Percentiles rank a stretch among this genome's conserved stretches.
Evolutionary conservation across 1,139 yeast genomes (phyloP).

Genomic region (Pichia sp.): DNA sequence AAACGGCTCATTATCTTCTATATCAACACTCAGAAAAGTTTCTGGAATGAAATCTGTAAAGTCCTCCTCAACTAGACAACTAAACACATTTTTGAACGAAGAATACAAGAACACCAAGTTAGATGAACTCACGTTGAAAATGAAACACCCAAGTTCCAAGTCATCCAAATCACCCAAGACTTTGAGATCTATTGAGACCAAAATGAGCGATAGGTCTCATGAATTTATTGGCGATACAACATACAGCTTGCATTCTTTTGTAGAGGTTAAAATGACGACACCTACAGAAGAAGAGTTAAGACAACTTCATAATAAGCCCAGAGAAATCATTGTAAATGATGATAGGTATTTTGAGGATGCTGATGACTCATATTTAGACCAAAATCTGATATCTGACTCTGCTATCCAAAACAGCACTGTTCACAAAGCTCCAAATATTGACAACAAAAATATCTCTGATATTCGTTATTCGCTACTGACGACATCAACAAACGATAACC

Average conservation of each 20-base stretch:
- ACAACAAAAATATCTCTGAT: constrained; percentile 14
- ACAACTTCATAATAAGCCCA: background rate
- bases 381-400: constrained; percentile 6
- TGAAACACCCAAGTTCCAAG: background rate
- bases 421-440: constrained; percentile 22
- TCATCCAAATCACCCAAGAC: background rate
- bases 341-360: constrained; percentile 22
- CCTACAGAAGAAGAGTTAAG: constrained; percentile 18
- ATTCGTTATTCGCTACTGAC: constrained; percentile 22
- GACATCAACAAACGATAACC: constrained; percentile 17
- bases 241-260: constrained; percentile 24
- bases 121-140: constrained; percentile 10
- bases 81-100: constrained; percentile 18
- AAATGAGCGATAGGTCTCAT: background rate
- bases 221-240: constrained; percentile 17
- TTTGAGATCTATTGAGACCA: background rate
- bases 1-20: background rate
- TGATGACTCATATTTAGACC: constrained; percentile 11
- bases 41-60: constrained; percentile 13
- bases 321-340: constrained; percentile 2
- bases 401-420: constrained; percentile 12
- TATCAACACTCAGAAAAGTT: background rate
- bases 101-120: constrained; percentile 7
- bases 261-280: constrained; percentile 20
- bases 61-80: constrained; percentile 23